Evolutionary conservation across 1,284 basidiomycete species (phyloP), one percentile per base, ranked within the genome.

Genomic region (Boletellus deceptivus): DNA sequence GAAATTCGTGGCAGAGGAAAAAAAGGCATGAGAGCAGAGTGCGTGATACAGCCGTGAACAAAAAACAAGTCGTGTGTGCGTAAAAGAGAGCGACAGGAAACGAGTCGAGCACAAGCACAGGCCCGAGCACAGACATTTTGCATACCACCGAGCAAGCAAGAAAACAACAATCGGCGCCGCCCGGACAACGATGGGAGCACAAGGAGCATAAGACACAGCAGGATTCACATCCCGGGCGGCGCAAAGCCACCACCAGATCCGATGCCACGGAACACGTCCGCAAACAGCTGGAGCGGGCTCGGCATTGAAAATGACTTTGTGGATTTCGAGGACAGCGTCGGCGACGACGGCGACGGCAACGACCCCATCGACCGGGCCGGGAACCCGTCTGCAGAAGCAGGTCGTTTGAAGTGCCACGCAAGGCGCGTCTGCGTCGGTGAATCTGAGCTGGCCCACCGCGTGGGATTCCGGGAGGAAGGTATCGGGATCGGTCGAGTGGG

Each of bases 231-330:
- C 22, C 44, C 29, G 2, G 41, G 6, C 5, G 29, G 29, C 29
- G 29, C 29, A 31, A 52, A 39, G 9, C 51, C 42, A 7, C 45
- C 33, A 9, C 40, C 40, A 8, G 57, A 40, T 11, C 63, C 57
- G 1, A 70, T 64, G 0, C 64, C 63, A 16, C 65, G 68, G 3
- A 66, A 17, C 22, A 70, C 47, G n/a, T 64, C 61, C 2, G 55
- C 43, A n/a, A 66, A 48, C n/a, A 69, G 36, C 27, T 62, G 54
- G 20, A 55, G 54, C 7, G 66, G 43, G 13, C 31, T 48, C 31
- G 56, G 43, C 2, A 55, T 43, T 4, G 54, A 48, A 36, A 60
- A 50, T 3, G 59, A 43, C 20, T 42, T 59, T 3, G 29, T 11
- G 29, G 29, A 31, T 36, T 50, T 65, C 22, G 43, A 14, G 10